Evolutionary conservation across 495 filamentous ascomycete genomes (phyloP).

Genomic region (Aspergillus nanangensis): DNA sequence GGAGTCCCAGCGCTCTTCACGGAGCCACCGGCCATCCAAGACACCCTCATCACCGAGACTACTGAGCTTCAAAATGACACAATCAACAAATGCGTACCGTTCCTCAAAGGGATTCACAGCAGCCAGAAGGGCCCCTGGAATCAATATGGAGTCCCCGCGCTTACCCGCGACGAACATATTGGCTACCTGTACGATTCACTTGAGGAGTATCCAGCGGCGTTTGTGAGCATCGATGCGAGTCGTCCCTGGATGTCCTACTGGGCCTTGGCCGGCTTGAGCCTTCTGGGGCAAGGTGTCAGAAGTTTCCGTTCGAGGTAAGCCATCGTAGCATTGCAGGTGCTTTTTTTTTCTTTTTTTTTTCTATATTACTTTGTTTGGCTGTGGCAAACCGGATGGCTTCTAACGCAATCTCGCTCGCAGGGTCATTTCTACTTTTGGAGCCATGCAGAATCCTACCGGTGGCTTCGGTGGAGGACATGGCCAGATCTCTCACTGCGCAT

Average conservation of each 20-base stretch:
- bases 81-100: slow-evolving; percentile 63
- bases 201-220: slow-evolving; percentile 58
- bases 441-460: slow-evolving; percentile 77
- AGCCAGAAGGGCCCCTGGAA: slow-evolving; percentile 51
- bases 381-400: slow-evolving; percentile 1
- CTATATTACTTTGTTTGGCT: slow-evolving; percentile 2
- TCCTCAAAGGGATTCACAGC: slow-evolving; percentile 45
- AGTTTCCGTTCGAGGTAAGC: slow-evolving; percentile 59
- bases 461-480: slow-evolving; percentile 95
- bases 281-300: slow-evolving; percentile 73
- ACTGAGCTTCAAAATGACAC: slow-evolving; percentile 64
- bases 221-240: slow-evolving; percentile 70
- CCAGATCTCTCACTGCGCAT: slow-evolving; percentile 80
- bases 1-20: slow-evolving; percentile 65
- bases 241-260: slow-evolving; percentile 94
- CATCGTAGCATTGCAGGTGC: neutral
- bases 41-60: slow-evolving; percentile 64
- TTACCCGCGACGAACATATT: slow-evolving; percentile 68
- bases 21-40: slow-evolving; percentile 56
- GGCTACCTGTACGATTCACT: slow-evolving; percentile 69
- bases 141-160: slow-evolving; percentile 63
- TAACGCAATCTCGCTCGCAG: slow-evolving; percentile 26
- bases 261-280: slow-evolving; percentile 66
- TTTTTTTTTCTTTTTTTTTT: slow-evolving; percentile 1
- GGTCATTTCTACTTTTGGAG: slow-evolving; percentile 63